Evolutionary conservation across 306 rosid genomes (phyloP).

Genomic region (Oxytropis ochrocephala): DNA sequence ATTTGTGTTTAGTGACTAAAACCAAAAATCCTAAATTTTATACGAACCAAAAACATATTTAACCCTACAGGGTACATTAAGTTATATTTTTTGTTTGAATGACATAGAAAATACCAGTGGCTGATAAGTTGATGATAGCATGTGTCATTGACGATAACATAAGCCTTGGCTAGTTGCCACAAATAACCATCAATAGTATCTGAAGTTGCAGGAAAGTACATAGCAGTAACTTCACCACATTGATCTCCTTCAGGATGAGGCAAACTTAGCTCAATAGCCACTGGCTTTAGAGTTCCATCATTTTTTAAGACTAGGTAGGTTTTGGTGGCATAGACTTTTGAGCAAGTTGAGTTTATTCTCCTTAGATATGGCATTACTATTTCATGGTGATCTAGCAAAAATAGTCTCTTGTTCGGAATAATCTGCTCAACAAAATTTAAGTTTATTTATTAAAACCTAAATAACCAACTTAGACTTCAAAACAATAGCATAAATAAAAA

Average conservation of each 20-base stretch:
- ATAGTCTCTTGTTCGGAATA: constrained; percentile 23
- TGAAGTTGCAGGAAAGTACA: constrained; percentile 33
- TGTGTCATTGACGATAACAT: constrained; percentile 48
- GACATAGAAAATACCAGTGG: constrained; percentile 40
- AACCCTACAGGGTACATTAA: background rate
- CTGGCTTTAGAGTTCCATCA: too few species aligned
- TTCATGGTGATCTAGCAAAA: constrained; percentile 61
- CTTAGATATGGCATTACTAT: constrained; percentile 42
- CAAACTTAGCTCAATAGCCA: too few species aligned
- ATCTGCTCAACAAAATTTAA: constrained; percentile 30
- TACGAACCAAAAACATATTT: too few species aligned
- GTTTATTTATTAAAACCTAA: background rate
- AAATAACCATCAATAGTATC: constrained; percentile 33
- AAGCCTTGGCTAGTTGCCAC: constrained; percentile 65
- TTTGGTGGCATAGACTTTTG: constrained; percentile 53
- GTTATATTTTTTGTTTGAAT: background rate
- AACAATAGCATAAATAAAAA: background rate
- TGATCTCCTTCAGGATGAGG: too few species aligned
- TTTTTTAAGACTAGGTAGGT: constrained; percentile 32
- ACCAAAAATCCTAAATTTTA: too few species aligned
- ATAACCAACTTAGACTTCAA: background rate
- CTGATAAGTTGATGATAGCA: constrained; percentile 60
- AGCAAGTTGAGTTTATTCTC: constrained; percentile 30
- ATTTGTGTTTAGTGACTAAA: too few species aligned
- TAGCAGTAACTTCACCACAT: background rate